Percentiles rank a stretch among this genome's conserved stretches.
These are phyloP conservation scores for Neonectria punicea DNA, from an alignment of 2,329 filamentous ascomycete species.

Conservation along the genomic window DNA sequence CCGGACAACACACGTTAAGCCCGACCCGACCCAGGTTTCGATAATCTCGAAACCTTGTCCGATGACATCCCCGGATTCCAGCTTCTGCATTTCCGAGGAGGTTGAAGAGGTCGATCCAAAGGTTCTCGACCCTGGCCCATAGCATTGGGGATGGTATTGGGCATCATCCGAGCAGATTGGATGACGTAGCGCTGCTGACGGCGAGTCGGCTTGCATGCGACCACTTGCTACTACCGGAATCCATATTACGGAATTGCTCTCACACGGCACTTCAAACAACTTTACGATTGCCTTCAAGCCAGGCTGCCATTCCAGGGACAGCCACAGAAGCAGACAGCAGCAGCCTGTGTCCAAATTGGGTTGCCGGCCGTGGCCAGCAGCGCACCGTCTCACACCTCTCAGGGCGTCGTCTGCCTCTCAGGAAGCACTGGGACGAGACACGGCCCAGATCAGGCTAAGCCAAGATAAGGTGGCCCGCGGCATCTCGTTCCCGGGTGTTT, in stretches of 20 bases:
- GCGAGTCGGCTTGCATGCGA: background rate
- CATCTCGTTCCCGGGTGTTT: background rate
- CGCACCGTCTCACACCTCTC: constrained; percentile 2
- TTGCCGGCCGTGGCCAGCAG: constrained; percentile 7
- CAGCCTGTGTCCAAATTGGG: background rate
- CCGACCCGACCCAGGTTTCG: background rate
- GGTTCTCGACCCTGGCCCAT: background rate
- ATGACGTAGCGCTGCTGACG: background rate
- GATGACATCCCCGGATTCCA: background rate
- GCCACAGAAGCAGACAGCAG: background rate
- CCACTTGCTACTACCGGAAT: background rate
- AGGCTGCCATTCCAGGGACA: background rate
- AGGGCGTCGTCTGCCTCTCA: constrained; percentile 2
- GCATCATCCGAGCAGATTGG: background rate
- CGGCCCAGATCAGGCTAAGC: constrained; percentile 20
- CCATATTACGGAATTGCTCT: background rate
- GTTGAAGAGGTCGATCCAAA: background rate
- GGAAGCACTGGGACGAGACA: background rate
- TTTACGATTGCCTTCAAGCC: background rate
- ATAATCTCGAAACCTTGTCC: background rate
- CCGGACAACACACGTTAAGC: background rate
- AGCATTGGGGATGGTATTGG: background rate
- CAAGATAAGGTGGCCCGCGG: constrained; percentile 33
- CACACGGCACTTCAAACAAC: background rate
- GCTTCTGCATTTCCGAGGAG: background rate